Base-by-base conservation (phyloP, 331 rosid species). In the Phaseolus coccineus region DNA sequence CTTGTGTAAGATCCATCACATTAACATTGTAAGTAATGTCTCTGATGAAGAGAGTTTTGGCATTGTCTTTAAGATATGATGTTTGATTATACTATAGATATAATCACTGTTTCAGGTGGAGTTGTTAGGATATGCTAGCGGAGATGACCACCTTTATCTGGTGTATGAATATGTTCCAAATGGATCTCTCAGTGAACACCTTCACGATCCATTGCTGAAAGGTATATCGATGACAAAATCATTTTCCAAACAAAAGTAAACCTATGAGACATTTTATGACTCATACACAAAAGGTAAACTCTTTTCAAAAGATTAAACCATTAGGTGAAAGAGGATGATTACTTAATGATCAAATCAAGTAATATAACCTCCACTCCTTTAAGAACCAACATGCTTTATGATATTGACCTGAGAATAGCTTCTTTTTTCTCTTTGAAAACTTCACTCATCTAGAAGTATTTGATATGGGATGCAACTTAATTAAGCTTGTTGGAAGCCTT, bases 141-240 rank as follows among this genome's bases (percentile, higher is more conserved):
- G 98, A 85, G 93, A 92, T 67, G 97, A 91, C 74, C 90, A 94
- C 69, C 93, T 94, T 72, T 92, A 88, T 74, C 85, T 94, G 71
- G 95, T 92, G 40, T 92, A 92, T 72, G 97, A 92, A 80, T 94
- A 79, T 79, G 85, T 94, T 73, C 82, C 84, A 22, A 94, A 87
- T 79, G 98, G 97, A 72, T 90, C 97, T 27, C 89, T 94, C 13
- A 89, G 86, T 42, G 92, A 87, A 13, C 95, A 91, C 80, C 96
- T 91, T 71, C 96, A 92, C 39, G 92, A 94, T 86, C 97, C 97
- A 12, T 40, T 89, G 37, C 89, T 88, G 28, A 91, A 82, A 88
- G 98, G 98, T 94, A 80, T 19, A 58, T 31, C 53, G 65, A 39
- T 4, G 15, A 19, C 35, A 59, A 71, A 8, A 47, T 47, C 40